Conservation (phyloP, 164 flowering plant species). For the Berberis thunbergii region DNA sequence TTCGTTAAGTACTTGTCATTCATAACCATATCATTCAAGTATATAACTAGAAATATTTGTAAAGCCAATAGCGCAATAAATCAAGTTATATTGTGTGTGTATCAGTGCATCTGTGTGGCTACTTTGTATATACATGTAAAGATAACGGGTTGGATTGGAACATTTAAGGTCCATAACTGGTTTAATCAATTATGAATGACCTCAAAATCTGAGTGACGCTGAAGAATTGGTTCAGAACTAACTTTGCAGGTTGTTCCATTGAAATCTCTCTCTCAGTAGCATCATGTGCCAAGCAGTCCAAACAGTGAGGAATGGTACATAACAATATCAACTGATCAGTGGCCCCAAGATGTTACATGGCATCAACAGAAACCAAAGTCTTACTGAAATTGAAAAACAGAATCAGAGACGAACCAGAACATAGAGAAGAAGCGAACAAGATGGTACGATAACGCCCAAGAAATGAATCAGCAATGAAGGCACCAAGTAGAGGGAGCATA, state of each 20-base stretch:
- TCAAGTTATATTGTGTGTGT: not conserved
- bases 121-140: no score
- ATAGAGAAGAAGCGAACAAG: conserved; percentile 21
- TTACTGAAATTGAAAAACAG: not conserved
- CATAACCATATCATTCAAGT: not conserved
- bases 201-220: no score
- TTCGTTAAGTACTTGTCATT: not conserved
- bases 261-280: no score
- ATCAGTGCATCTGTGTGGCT: no score
- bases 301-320: no score
- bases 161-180: no score
- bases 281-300: no score
- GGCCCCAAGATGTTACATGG: not conserved
- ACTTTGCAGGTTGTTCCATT: no score
- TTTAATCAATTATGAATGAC: no score
- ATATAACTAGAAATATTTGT: not conserved
- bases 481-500: conserved; percentile 28
- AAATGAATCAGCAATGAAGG: conserved; percentile 22
- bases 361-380: not conserved
- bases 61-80: not conserved
- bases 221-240: no score
- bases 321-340: not conserved
- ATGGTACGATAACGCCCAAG: conserved; percentile 27
- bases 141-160: no score
- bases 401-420: conserved; percentile 17